phyloP scores from a whole-genome alignment of 1,284 basidiomycete genomes.

The Ganoderma meredithae region DNA sequence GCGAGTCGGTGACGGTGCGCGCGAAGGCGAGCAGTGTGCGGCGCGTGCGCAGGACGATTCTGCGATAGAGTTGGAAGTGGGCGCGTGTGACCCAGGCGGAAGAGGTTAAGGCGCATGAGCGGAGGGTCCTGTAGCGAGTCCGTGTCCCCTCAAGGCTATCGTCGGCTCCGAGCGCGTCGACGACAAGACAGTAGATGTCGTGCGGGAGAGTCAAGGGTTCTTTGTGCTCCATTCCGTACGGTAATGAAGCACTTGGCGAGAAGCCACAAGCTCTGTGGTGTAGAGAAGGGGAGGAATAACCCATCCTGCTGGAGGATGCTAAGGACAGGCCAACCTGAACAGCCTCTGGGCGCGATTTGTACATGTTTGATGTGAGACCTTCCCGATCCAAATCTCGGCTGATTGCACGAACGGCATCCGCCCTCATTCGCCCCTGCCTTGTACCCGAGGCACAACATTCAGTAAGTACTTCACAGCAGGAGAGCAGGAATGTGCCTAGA shows the following conservation, averaged over 20 bases:
- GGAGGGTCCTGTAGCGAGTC: background rate
- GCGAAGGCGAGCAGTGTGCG: background rate
- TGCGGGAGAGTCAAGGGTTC: background rate
- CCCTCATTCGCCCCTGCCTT: background rate
- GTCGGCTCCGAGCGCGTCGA: background rate
- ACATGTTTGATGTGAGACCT: background rate
- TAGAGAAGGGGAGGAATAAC: background rate
- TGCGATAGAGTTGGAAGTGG: slow-evolving; percentile 4
- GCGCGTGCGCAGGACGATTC: background rate
- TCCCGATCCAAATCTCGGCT: slow-evolving; percentile 1
- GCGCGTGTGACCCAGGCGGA: background rate
- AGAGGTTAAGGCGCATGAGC: slow-evolving; percentile 3
- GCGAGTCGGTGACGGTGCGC: background rate
- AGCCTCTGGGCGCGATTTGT: background rate
- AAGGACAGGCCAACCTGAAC: background rate
- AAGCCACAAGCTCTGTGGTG: background rate
- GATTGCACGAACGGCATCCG: background rate
- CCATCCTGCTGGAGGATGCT: background rate
- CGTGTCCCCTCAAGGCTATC: background rate
- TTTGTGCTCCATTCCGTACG: background rate
- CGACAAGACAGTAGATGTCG: slow-evolving; percentile 8
- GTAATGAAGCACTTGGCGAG: background rate
- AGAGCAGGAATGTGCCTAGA: no score
- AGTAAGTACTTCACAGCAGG: no score
- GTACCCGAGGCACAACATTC: no score